Percentiles rank a stretch among this genome's conserved stretches.
Conservation (phyloP, 2,329 filamentous ascomycete species). For the Talaromyces verruculosus region DNA sequence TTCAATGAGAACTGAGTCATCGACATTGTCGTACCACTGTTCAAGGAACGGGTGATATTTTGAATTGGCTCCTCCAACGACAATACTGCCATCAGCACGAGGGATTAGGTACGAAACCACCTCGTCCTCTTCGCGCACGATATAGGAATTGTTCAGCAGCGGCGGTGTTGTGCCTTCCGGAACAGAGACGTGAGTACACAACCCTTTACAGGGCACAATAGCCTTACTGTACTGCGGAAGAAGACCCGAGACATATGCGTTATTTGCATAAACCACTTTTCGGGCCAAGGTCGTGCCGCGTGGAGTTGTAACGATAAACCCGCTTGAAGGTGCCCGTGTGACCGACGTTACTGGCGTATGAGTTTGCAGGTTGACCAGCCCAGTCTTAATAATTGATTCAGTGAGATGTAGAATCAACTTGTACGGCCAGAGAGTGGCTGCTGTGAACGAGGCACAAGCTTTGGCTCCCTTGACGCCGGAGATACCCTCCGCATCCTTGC, state of each 20-base stretch:
- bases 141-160: constrained; percentile 53
- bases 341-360: constrained; percentile 48
- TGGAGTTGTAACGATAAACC: constrained; percentile 65
- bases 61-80: constrained; percentile 64
- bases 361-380: constrained; percentile 53
- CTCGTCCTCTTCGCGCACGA: constrained; percentile 56
- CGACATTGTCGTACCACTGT: constrained; percentile 48
- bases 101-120: constrained; percentile 70
- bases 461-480: constrained; percentile 41
- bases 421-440: constrained; percentile 60
- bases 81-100: constrained; percentile 53
- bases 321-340: constrained; percentile 26
- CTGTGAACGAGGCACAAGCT: constrained; percentile 36
- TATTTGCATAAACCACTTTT: constrained; percentile 74
- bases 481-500: constrained; percentile 30
- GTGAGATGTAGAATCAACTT: constrained; percentile 75
- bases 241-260: constrained; percentile 77
- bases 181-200: constrained; percentile 37
- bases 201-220: constrained; percentile 72
- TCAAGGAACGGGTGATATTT: constrained; percentile 30
- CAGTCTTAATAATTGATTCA: constrained; percentile 50
- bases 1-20: constrained; percentile 50
- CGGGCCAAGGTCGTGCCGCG: constrained; percentile 65
- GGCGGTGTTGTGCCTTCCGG: constrained; percentile 28
- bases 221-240: constrained; percentile 67